These are phyloP conservation scores for Crinitomyces ghanaensis DNA, from an alignment of 805 yeast species.

Conservation along the genomic window DNA sequence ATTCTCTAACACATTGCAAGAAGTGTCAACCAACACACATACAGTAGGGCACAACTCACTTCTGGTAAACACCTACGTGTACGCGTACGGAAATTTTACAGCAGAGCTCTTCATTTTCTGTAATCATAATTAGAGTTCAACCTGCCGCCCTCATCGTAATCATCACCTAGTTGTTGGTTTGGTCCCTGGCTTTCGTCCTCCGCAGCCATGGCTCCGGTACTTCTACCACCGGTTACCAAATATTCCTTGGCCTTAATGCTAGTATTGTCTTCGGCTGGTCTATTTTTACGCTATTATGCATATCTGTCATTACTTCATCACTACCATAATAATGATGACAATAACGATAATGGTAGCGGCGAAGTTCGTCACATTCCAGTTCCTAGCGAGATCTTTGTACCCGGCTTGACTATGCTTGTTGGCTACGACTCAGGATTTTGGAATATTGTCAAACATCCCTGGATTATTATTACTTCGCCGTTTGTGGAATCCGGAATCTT, in stretches of 20 bases:
- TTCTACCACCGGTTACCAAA: constrained; percentile 27
- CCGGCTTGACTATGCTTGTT: constrained; percentile 37
- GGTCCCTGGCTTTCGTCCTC: too few species aligned
- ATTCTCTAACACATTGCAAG: too few species aligned
- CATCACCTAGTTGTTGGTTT: too few species aligned
- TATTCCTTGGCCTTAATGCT: constrained; percentile 17
- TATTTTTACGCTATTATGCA: constrained; percentile 25
- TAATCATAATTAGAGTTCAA: too few species aligned
- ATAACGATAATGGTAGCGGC: neutral
- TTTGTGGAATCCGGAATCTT: constrained; percentile 35
- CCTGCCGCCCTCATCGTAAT: too few species aligned
- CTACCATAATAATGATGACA: neutral
- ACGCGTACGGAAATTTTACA: too few species aligned
- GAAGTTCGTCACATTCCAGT: neutral
- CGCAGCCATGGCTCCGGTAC: constrained; percentile 7
- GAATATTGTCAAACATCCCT: too few species aligned
- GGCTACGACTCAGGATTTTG: constrained; percentile 18
- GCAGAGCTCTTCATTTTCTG: too few species aligned
- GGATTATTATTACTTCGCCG: constrained; percentile 38
- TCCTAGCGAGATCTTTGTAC: constrained; percentile 23
- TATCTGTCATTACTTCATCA: constrained; percentile 17
- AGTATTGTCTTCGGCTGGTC: constrained; percentile 18
- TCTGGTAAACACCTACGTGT: too few species aligned
- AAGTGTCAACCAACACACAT: too few species aligned
- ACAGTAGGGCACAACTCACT: too few species aligned